phyloP scores from a whole-genome alignment of 257 asterid species.

The Penstemon davidsonii region DNA sequence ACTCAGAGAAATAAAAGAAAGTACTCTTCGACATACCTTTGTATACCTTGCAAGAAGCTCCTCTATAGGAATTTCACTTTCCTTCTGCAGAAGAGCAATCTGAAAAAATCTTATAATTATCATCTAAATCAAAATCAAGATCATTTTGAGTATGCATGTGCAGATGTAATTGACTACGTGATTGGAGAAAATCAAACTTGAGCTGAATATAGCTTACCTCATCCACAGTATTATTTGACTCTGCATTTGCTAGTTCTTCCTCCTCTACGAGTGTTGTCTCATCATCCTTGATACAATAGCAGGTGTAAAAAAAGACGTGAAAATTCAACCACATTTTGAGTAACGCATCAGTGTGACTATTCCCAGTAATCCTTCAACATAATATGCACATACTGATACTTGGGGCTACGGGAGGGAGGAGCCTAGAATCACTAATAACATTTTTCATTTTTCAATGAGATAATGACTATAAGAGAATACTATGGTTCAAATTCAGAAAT shows the following conservation, averaged over 20 bases:
- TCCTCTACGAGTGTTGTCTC: slow-evolving; percentile 91
- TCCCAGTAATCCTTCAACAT: slow-evolving; percentile 18
- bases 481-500: slow-evolving; percentile 18
- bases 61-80: slow-evolving; percentile 81
- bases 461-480: slow-evolving; percentile 9
- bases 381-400: not conserved
- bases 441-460: slow-evolving; percentile 11
- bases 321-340: slow-evolving; percentile 16
- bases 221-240: slow-evolving; percentile 45
- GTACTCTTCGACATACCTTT: slow-evolving; percentile 61
- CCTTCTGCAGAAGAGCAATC: slow-evolving; percentile 85
- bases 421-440: not conserved
- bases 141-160: slow-evolving; percentile 18
- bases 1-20: slow-evolving; percentile 26
- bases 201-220: slow-evolving; percentile 50
- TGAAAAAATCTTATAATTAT: slow-evolving; percentile 39
- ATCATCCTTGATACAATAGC: slow-evolving; percentile 67
- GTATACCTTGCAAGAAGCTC: slow-evolving; percentile 93
- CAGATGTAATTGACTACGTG: slow-evolving; percentile 24
- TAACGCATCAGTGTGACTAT: slow-evolving; percentile 13
- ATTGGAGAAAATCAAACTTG: slow-evolving; percentile 19
- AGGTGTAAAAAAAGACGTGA: slow-evolving; percentile 18
- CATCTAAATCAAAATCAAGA: slow-evolving; percentile 27
- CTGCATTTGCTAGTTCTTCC: slow-evolving; percentile 80
- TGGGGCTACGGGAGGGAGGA: slow-evolving; percentile 7